Conservation (phyloP, 495 filamentous ascomycete species). For the Cercophora sp. region DNA sequence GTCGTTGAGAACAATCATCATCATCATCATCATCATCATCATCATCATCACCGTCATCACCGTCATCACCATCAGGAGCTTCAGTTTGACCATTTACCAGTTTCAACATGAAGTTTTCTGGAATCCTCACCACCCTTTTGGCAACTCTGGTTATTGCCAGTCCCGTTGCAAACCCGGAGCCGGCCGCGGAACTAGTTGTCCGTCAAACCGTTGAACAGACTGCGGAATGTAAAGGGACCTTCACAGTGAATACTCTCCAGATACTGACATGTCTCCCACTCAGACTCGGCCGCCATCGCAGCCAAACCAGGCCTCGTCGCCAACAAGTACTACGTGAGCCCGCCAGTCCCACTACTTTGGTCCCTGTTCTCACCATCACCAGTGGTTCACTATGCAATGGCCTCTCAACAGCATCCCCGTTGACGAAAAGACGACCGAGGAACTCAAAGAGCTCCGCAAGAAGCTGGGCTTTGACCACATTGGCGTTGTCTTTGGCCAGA, state of each 20-base stretch:
- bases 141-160: conserved; percentile 17
- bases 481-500: conserved; percentile 19
- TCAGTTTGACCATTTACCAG: neutral
- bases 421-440: conserved; percentile 6
- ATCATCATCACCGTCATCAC: too few relatives aligned
- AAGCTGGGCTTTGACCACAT: conserved; percentile 21
- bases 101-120: conserved; percentile 14
- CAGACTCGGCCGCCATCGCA: conserved; percentile 4
- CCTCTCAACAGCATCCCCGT: neutral
- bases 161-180: too few relatives aligned
- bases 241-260: too few relatives aligned
- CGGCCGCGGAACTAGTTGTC: too few relatives aligned
- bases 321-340: conserved; percentile 19
- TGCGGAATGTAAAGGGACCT: too few relatives aligned
- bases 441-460: conserved; percentile 12
- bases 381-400: conserved; percentile 11
- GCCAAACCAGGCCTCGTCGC: conserved; percentile 4
- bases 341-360: too few relatives aligned
- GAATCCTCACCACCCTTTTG: conserved; percentile 17
- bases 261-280: too few relatives aligned
- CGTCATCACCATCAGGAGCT: neutral
- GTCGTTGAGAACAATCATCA: too few relatives aligned
- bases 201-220: too few relatives aligned
- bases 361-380: too few relatives aligned
- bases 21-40: too few relatives aligned